Evolutionary conservation across 2,329 filamentous ascomycete genomes (phyloP).

Genomic region (Verticillium isaacii): DNA sequence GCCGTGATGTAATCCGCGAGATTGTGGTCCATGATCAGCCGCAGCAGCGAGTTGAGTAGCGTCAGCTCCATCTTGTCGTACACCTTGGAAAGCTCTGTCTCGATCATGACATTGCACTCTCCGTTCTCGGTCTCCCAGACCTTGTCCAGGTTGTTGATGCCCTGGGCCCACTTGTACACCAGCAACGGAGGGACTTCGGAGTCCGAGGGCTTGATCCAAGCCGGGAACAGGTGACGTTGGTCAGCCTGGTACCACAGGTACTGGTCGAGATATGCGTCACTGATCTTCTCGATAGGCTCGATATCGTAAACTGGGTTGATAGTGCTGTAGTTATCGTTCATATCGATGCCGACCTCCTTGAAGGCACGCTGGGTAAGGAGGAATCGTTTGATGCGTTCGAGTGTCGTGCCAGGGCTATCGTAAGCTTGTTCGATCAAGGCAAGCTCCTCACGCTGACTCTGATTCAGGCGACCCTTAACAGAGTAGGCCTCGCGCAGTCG

Average conservation of each 20-base stretch:
- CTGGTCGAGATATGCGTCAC: conserved; percentile 95
- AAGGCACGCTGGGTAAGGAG: conserved; percentile 94
- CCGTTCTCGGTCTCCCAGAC: conserved; percentile 94
- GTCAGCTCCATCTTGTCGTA: conserved; percentile 99
- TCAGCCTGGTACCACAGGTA: conserved; percentile 99
- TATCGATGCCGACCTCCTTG: conserved; percentile 98
- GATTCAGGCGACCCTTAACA: conserved; percentile 92
- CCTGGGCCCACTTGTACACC: conserved; percentile 98
- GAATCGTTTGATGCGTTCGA: conserved; percentile 96
- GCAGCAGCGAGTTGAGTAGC: conserved; percentile 83
- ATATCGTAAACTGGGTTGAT: conserved; percentile 99
- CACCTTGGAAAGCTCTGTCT: conserved; percentile 97
- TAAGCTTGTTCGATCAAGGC: conserved; percentile 98
- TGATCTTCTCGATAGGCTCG: conserved; percentile 99
- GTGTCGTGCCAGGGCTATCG: conserved; percentile 90
- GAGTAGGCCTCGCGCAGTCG: conserved; percentile 93
- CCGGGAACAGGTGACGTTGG: conserved; percentile 91
- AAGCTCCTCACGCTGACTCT: conserved; percentile 94
- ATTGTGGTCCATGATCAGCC: conserved; percentile 99
- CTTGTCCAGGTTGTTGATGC: conserved; percentile 94
- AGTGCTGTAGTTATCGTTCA: conserved; percentile 99
- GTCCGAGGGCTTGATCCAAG: conserved; percentile 98
- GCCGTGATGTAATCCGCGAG: conserved; percentile 97
- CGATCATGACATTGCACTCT: conserved; percentile 97
- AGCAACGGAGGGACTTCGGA: conserved; percentile 93